Evolutionary conservation across 805 yeast species (phyloP), one percentile per base, ranked within the genome.

Genomic region (Pichia exigua): DNA sequence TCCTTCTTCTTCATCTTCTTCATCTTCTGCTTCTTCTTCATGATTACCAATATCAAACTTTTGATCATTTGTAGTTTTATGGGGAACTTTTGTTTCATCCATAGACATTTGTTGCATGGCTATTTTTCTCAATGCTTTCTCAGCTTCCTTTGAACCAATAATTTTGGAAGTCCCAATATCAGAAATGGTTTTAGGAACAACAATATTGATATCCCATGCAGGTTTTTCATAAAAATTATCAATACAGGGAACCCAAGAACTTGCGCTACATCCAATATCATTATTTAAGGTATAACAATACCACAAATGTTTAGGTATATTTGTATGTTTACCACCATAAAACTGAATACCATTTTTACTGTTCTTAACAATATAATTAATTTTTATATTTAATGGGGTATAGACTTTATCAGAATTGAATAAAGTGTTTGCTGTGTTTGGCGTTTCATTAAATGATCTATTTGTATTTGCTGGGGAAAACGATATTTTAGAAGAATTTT

Each of bases 211-310:
- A 56, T 90, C 90, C 98, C 98, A 94, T 0, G 97, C 85, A 43
- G 87, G 85, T 55, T 88, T 79, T 59, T 90, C 97, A 78, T 91
- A 85, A 32, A 90, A 66, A 44, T 85, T 87, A 57, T 94, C 97
- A 7, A 94, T 76, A 64, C 99, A 94, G 0, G 99, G 99, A 46
- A 94, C 86, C 99, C 99, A 94, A n/a, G 90, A 85, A 2, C 96
- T 87, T 0, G 98, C 87, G 17, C 94, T 80, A 4, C 85, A 75
- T 18, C 89, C 88, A 44, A 83, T 68, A 28, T 88, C 90, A 5
- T 87, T 75, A 61, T 92, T 91, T 1, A 80, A 74, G 0, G 98
- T 92, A 66, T 86, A 90, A 2, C 88, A 95, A 61, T 85, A 94
- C 95, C 96, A 89, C 45, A 70, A 68, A 38, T 71, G 66, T 49